phyloP scores from a whole-genome alignment of 108 stramenopile genomes.

The Heterococcus sp. region DNA sequence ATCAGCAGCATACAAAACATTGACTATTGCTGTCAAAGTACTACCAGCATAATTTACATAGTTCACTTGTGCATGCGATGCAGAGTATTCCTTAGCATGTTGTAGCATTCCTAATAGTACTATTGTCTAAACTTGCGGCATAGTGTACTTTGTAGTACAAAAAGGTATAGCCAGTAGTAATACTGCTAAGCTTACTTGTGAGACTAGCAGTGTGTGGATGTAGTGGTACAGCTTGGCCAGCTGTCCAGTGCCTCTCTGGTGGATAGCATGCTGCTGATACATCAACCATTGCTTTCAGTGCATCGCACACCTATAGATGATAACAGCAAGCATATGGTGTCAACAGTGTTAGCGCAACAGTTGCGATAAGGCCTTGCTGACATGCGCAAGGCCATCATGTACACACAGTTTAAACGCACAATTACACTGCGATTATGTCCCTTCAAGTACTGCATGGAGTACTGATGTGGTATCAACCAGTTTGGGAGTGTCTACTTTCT shows the following conservation, averaged over 20 bases:
- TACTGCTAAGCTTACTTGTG: no score
- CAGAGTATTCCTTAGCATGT: no score
- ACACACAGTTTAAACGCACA: neutral
- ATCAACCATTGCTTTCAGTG: constrained; percentile 37
- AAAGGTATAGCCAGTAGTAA: no score
- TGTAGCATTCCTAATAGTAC: no score
- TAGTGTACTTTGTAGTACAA: no score
- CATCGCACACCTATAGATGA: constrained; percentile 8
- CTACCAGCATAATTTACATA: no score
- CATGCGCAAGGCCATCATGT: neutral
- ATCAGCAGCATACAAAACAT: no score
- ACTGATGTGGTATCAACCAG: neutral
- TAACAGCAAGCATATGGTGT: neutral
- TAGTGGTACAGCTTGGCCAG: constrained; percentile 72
- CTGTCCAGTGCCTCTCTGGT: constrained; percentile 63
- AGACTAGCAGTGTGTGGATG: constrained; percentile 67
- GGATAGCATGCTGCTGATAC: neutral
- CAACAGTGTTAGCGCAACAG: neutral
- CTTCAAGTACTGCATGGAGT: neutral
- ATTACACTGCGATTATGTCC: neutral
- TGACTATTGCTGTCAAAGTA: no score
- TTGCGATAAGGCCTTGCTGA: neutral
- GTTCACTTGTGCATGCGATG: no score
- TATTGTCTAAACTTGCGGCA: no score
- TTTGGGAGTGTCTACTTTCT: no score